These are phyloP conservation scores for Debaryomyces sp. DNA, from an alignment of 1,139 yeast genomes.

Conservation along the genomic window DNA sequence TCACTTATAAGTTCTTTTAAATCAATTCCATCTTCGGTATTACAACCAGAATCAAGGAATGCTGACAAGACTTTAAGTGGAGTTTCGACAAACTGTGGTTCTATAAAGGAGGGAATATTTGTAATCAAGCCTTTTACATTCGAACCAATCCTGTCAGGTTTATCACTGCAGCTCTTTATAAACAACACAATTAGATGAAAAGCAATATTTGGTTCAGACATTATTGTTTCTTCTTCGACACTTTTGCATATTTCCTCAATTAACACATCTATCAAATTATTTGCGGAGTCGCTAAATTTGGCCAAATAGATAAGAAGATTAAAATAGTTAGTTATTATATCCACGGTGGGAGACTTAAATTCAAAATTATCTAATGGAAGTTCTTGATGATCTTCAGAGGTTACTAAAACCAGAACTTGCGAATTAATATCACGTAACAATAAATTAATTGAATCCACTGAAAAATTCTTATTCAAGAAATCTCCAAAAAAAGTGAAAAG, in stretches of 20 bases:
- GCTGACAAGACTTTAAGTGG: slow-evolving; percentile 26
- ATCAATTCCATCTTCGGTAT: slow-evolving; percentile 14
- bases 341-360: slow-evolving; percentile 11
- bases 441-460: neutral
- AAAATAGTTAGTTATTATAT: slow-evolving; percentile 12
- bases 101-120: slow-evolving; percentile 30
- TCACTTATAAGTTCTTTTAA: slow-evolving; percentile 30
- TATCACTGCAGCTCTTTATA: neutral
- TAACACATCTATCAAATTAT: neutral
- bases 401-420: slow-evolving; percentile 1
- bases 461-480: slow-evolving; percentile 6
- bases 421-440: slow-evolving; percentile 11
- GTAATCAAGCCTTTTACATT: slow-evolving; percentile 16
- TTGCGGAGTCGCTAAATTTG: neutral
- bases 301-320: slow-evolving; percentile 4
- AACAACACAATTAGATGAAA: slow-evolving; percentile 13
- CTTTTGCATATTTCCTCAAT: neutral
- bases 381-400: slow-evolving; percentile 6
- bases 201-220: slow-evolving; percentile 17
- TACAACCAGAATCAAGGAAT: slow-evolving; percentile 14
- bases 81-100: slow-evolving; percentile 26
- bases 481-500: neutral
- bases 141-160: neutral
- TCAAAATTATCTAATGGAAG: slow-evolving; percentile 10
- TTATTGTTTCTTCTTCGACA: slow-evolving; percentile 21